These are phyloP conservation scores for Eryngium alpinum DNA, from an alignment of 140 eudicot species.

Conservation along the genomic window DNA sequence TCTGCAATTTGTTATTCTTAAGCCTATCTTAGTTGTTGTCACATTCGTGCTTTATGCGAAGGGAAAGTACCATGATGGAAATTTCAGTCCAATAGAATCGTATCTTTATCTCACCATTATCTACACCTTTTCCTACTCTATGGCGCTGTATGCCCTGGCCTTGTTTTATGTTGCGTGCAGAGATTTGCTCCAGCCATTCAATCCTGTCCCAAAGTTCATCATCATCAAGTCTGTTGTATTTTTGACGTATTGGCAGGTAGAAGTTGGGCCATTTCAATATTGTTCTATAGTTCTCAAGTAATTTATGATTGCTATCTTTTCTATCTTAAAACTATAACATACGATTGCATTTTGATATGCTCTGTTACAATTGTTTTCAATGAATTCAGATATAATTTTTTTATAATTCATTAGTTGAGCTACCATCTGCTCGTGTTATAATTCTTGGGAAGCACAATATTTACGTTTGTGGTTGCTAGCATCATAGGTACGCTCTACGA, in stretches of 20 bases:
- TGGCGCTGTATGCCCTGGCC: conserved; percentile 81
- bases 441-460: too few species aligned
- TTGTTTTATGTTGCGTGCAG: conserved; percentile 87
- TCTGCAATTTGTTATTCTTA: conserved; percentile 86
- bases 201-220: conserved; percentile 92
- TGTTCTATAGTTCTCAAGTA: not conserved
- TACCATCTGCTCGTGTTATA: not conserved
- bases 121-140: conserved; percentile 72
- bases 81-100: conserved; percentile 72
- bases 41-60: conserved; percentile 71
- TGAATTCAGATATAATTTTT: not conserved
- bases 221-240: conserved; percentile 84
- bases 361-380: not conserved
- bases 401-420: not conserved
- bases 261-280: not conserved
- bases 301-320: too few species aligned
- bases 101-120: conserved; percentile 83
- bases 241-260: conserved; percentile 97
- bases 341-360: too few species aligned
- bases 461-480: too few species aligned
- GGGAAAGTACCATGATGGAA: conserved; percentile 86
- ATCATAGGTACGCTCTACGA: not conserved
- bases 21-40: conserved; percentile 65
- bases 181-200: conserved; percentile 82
- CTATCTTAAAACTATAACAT: too few species aligned